phyloP scores from a whole-genome alignment of 106 monocot genomes.

The Dendrobium chrysotoxum region DNA sequence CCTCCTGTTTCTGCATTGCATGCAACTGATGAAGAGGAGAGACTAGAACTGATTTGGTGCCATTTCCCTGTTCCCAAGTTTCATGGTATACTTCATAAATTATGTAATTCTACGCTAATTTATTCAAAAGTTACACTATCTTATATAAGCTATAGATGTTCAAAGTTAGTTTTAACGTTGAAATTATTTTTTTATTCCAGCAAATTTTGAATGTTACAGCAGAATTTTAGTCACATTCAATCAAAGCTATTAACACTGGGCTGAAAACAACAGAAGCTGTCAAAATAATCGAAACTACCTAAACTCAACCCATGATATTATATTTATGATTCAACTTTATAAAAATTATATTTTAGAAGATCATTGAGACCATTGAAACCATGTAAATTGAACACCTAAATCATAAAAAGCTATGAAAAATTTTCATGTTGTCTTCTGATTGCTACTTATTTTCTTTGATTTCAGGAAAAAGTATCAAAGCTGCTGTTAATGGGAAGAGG shows the following conservation, averaged over 20 bases:
- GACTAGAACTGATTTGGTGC: conserved; percentile 72
- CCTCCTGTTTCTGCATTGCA: conserved; percentile 89
- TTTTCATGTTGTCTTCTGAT: no score
- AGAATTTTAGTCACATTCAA: no score
- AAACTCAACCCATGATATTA: no score
- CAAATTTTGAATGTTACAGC: neutral
- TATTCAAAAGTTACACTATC: no score
- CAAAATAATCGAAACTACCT: no score
- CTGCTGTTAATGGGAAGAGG: conserved; percentile 56
- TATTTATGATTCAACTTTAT: no score
- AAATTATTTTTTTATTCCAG: neutral
- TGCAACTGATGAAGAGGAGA: conserved; percentile 51
- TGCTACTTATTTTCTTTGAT: neutral
- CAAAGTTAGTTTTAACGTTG: neutral
- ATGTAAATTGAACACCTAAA: neutral
- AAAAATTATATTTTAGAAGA: no score
- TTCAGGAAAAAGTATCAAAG: conserved; percentile 63
- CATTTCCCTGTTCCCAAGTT: conserved; percentile 72
- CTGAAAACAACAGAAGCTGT: no score
- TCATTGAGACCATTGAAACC: no score
- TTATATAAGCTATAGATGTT: no score
- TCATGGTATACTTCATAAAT: conserved; percentile 35
- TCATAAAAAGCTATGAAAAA: no score
- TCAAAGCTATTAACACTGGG: no score
- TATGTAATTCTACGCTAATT: neutral